Conservation (phyloP, 306 rosid genomes). For the Rubus idaeus region DNA sequence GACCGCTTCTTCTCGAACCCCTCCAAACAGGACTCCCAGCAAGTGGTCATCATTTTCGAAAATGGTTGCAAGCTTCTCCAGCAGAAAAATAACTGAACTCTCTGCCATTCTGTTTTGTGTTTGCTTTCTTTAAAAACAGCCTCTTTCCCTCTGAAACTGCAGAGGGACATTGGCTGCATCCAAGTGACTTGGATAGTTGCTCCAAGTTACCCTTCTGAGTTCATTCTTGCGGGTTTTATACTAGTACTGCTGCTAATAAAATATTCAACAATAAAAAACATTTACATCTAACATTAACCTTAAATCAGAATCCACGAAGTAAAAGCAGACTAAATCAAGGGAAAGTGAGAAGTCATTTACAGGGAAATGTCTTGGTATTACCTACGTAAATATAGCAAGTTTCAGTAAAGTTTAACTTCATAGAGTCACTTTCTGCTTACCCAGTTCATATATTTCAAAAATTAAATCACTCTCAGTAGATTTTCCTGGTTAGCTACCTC, state of each 20-base stretch:
- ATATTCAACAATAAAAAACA: background rate
- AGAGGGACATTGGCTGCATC: conserved; percentile 10
- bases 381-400: background rate
- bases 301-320: background rate
- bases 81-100: conserved; percentile 40
- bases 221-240: background rate
- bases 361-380: background rate
- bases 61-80: conserved; percentile 40
- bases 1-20: conserved; percentile 41
- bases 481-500: background rate
- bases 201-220: background rate
- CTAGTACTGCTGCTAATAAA: background rate
- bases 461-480: background rate
- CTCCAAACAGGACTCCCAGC: conserved; percentile 32
- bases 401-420: background rate
- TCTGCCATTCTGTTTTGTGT: conserved; percentile 45
- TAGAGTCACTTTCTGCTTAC: background rate
- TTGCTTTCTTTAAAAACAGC: background rate
- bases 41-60: conserved; percentile 50
- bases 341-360: background rate
- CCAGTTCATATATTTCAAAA: background rate
- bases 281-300: background rate
- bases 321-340: background rate
- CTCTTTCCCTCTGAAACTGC: conserved; percentile 5
- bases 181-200: conserved; percentile 7